These are phyloP conservation scores for Phaffia tasmanica DNA, from an alignment of 768 basidiomycete genomes.

Conservation along the genomic window DNA sequence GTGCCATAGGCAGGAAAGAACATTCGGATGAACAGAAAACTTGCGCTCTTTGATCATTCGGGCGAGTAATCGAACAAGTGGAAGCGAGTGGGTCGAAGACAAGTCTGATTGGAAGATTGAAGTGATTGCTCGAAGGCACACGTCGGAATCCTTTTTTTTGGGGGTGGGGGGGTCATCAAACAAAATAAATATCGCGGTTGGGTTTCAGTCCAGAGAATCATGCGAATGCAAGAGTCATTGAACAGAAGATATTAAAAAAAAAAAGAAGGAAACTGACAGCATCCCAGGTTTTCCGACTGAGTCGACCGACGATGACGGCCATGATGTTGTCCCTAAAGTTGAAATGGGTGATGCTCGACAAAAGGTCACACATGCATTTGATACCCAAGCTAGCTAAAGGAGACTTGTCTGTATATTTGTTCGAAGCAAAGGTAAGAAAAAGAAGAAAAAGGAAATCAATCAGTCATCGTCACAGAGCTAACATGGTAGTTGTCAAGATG, in stretches of 20 bases:
- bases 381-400: conserved; percentile 51
- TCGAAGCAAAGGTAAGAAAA: neutral
- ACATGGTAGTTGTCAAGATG: neutral
- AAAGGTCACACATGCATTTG: conserved; percentile 75
- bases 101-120: conserved; percentile 71
- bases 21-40: conserved; percentile 80
- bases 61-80: conserved; percentile 78
- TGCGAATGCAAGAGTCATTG: too few relatives aligned
- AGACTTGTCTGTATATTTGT: conserved; percentile 30
- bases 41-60: conserved; percentile 90
- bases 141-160: conserved; percentile 57
- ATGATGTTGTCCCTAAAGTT: conserved; percentile 92
- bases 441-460: neutral
- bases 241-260: neutral
- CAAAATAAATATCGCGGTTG: neutral
- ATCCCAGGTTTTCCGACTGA: conserved; percentile 84
- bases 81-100: conserved; percentile 69
- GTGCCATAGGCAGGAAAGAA: conserved; percentile 65
- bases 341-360: conserved; percentile 80
- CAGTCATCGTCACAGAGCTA: neutral
- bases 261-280: conserved; percentile 47
- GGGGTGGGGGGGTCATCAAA: neutral
- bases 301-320: conserved; percentile 65
- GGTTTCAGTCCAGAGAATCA: neutral
- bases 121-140: conserved; percentile 71